Conservation (phyloP, 2,329 filamentous ascomycete species). For the Rhinocladiella similis region DNA sequence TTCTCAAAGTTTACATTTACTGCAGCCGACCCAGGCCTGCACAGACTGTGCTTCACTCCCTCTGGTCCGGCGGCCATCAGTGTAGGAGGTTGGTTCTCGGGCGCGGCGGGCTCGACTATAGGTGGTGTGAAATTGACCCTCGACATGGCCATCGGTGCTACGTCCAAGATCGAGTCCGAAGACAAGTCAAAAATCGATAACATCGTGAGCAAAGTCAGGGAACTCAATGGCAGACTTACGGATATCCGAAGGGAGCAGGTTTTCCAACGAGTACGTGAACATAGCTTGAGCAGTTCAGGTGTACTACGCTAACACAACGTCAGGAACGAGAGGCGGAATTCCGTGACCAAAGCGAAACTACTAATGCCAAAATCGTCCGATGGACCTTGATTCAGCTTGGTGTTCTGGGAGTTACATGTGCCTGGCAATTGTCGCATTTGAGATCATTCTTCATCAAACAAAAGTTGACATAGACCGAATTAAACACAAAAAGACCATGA, state of each 20-base stretch:
- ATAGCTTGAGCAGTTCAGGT: not conserved
- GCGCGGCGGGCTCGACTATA: slow-evolving; percentile 61
- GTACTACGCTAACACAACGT: no score
- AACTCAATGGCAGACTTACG: slow-evolving; percentile 80
- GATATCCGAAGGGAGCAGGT: slow-evolving; percentile 94
- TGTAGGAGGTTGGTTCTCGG: slow-evolving; percentile 70
- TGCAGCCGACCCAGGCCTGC: slow-evolving; percentile 89
- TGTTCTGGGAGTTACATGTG: slow-evolving; percentile 82
- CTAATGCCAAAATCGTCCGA: slow-evolving; percentile 85
- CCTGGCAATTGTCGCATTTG: slow-evolving; percentile 95
- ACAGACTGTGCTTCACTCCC: slow-evolving; percentile 92
- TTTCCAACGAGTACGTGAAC: slow-evolving; percentile 77
- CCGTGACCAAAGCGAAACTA: slow-evolving; percentile 92
- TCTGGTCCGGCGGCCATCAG: slow-evolving; percentile 69
- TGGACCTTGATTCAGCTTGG: slow-evolving; percentile 92
- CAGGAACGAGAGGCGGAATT: slow-evolving; percentile 98
- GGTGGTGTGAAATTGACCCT: slow-evolving; percentile 81
- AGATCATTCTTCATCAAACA: slow-evolving; percentile 99
- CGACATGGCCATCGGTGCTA: slow-evolving; percentile 92
- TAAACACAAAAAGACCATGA: not conserved
- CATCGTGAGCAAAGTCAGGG: slow-evolving; percentile 82
- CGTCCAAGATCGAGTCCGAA: slow-evolving; percentile 85
- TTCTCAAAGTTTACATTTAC: slow-evolving; percentile 92
- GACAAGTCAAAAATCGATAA: slow-evolving; percentile 93
- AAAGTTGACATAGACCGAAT: slow-evolving; percentile 76